Percentiles rank a stretch among this genome's conserved stretches.
phyloP scores from a whole-genome alignment of 2,329 filamentous ascomycete genomes.

The Phyllosticta citribraziliensis region DNA sequence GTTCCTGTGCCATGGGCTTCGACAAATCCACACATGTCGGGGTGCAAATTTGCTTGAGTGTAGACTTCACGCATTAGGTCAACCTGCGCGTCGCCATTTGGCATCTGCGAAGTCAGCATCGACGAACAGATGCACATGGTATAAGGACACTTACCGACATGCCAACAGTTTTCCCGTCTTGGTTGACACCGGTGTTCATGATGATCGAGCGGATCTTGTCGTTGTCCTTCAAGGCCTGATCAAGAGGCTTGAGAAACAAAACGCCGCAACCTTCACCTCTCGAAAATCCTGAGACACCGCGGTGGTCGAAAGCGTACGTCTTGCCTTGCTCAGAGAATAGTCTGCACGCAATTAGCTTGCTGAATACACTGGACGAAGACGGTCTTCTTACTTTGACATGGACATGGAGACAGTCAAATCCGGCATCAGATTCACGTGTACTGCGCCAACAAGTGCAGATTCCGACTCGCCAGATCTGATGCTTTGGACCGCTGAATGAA shows the following conservation, averaged over 20 bases:
- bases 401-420: constrained; percentile 12
- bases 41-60: constrained; percentile 23
- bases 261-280: constrained; percentile 53
- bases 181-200: constrained; percentile 31
- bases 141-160: background rate
- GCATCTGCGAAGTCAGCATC: constrained; percentile 43
- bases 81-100: constrained; percentile 41
- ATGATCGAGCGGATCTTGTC: constrained; percentile 42
- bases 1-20: constrained; percentile 48
- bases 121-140: too few relatives aligned
- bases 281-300: constrained; percentile 51
- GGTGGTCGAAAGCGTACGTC: constrained; percentile 35
- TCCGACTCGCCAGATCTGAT: constrained; percentile 12
- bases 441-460: constrained; percentile 12
- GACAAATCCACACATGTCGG: constrained; percentile 12
- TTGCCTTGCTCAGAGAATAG: constrained; percentile 24
- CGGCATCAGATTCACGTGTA: constrained; percentile 12
- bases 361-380: too few relatives aligned
- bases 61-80: constrained; percentile 28
- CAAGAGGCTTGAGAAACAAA: constrained; percentile 49
- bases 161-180: constrained; percentile 36
- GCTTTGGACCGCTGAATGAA: constrained; percentile 22
- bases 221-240: constrained; percentile 47
- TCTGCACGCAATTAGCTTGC: background rate
- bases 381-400: constrained; percentile 11